Evolutionary conservation across 495 filamentous ascomycete genomes (phyloP).

Genomic region (Xylaria nigripes): DNA sequence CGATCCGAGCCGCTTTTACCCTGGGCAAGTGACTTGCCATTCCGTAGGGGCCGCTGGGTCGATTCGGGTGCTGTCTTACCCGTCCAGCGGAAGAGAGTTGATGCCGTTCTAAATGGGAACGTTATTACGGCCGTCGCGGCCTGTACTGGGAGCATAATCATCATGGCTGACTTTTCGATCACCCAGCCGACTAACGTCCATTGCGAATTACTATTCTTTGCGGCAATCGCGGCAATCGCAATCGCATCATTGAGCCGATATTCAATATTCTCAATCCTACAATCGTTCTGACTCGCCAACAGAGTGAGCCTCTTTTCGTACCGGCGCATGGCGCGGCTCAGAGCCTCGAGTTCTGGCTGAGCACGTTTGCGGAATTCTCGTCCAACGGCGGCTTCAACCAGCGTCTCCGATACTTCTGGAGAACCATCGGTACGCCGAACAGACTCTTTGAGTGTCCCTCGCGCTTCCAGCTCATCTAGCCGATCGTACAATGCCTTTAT

Average conservation of each 20-base stretch:
- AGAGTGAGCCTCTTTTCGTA: conserved; percentile 84
- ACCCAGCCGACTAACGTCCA: conserved; percentile 20
- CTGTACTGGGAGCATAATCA: conserved; percentile 29
- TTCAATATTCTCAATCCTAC: conserved; percentile 62
- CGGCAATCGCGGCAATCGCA: conserved; percentile 65
- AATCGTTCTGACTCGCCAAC: conserved; percentile 64
- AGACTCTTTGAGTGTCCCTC: conserved; percentile 21
- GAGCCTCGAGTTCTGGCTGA: conserved; percentile 77
- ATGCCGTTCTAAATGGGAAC: conserved; percentile 23
- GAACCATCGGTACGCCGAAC: conserved; percentile 14
- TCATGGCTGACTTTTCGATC: conserved; percentile 18
- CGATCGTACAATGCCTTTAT: conserved; percentile 52
- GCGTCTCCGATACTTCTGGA: conserved; percentile 22
- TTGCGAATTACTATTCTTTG: conserved; percentile 42
- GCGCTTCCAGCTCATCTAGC: conserved; percentile 63
- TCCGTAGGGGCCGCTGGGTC: conserved; percentile 8
- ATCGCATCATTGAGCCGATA: conserved; percentile 65
- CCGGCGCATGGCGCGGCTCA: conserved; percentile 83
- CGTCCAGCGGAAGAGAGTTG: conserved; percentile 20
- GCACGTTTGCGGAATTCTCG: conserved; percentile 55
- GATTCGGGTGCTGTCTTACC: conserved; percentile 10
- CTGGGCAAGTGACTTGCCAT: conserved; percentile 10
- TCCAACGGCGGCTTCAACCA: conserved; percentile 42
- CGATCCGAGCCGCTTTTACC: conserved; percentile 18
- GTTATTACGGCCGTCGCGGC: conserved; percentile 16